phyloP scores from a whole-genome alignment of 1,284 basidiomycete genomes.

The Pseudozyma thailandica region DNA sequence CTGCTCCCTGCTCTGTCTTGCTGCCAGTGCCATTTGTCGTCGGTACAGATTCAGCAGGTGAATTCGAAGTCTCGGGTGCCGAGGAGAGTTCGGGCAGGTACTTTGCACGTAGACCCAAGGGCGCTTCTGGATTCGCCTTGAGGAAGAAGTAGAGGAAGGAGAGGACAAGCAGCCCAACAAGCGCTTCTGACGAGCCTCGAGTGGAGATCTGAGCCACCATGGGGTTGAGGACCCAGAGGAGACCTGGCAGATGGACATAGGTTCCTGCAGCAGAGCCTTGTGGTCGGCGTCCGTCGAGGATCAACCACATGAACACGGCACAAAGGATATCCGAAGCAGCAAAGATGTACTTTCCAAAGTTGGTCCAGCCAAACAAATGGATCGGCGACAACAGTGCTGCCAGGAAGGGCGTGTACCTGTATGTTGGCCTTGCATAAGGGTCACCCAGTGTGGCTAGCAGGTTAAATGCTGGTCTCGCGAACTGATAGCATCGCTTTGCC shows the following conservation, averaged over 20 bases:
- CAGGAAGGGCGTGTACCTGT: slow-evolving; percentile 93
- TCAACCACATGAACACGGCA: slow-evolving; percentile 79
- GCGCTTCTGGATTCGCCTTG: slow-evolving; percentile 55
- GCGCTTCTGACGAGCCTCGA: slow-evolving; percentile 90
- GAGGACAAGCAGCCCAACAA: slow-evolving; percentile 84
- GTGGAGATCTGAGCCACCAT: slow-evolving; percentile 96
- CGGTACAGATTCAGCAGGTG: neutral
- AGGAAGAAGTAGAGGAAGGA: slow-evolving; percentile 72
- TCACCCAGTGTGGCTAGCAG: slow-evolving; percentile 70
- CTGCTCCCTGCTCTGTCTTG: neutral
- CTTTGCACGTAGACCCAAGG: slow-evolving; percentile 21
- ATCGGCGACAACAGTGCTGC: slow-evolving; percentile 85
- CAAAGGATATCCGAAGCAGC: slow-evolving; percentile 84
- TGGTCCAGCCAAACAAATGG: slow-evolving; percentile 70
- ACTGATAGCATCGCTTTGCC: slow-evolving; percentile 34
- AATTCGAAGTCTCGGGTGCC: neutral
- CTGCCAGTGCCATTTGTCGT: neutral
- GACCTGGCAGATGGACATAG: slow-evolving; percentile 67
- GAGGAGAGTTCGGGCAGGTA: slow-evolving; percentile 20
- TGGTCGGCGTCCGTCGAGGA: slow-evolving; percentile 70
- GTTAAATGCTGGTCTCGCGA: slow-evolving; percentile 52
- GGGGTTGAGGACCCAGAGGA: slow-evolving; percentile 88
- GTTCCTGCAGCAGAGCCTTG: slow-evolving; percentile 30
- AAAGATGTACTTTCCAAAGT: slow-evolving; percentile 84
- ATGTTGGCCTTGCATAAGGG: slow-evolving; percentile 92